Conservation (phyloP, 805 yeast species). For the Soucietia sequanensis region DNA sequence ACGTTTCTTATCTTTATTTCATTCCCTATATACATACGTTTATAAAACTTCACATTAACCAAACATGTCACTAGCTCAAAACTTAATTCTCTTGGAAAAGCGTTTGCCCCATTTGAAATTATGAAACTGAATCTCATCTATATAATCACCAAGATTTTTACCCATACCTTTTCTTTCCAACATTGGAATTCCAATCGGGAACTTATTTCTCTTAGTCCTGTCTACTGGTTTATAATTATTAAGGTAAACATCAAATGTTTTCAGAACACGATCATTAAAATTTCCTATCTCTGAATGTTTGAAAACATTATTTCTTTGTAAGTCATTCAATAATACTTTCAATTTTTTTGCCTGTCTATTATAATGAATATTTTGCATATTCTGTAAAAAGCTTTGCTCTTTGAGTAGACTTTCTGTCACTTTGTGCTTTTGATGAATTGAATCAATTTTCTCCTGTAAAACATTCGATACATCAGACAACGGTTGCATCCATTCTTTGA, state of each 20-base stretch:
- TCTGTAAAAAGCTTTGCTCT: conserved; percentile 13
- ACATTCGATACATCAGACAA: conserved; percentile 8
- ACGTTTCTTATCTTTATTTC: no score
- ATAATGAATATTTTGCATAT: conserved; percentile 13
- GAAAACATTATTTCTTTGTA: conserved; percentile 21
- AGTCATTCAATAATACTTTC: conserved; percentile 9
- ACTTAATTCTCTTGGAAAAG: conserved; percentile 22
- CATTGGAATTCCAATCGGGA: conserved; percentile 19
- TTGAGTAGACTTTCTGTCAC: conserved; percentile 6
- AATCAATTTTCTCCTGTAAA: conserved; percentile 11
- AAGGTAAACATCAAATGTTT: conserved; percentile 5
- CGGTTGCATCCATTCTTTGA: conserved; percentile 9
- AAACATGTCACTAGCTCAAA: conserved; percentile 7
- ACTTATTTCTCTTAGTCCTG: conserved; percentile 5
- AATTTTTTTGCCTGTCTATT: conserved; percentile 10
- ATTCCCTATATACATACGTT: no score
- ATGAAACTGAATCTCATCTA: conserved; percentile 20
- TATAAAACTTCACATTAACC: no score
- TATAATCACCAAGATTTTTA: conserved; percentile 30
- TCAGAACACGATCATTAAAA: conserved; percentile 4
- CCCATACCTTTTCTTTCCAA: conserved; percentile 26
- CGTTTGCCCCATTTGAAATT: conserved; percentile 27
- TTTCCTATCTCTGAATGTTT: conserved; percentile 36
- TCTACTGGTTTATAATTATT: no score
- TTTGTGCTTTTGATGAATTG: conserved; percentile 13